Percentiles rank a stretch among this genome's conserved stretches.
Evolutionary conservation across 352 stramenopile genomes (phyloP).

Genomic region (Saprolegnia parasitica): DNA sequence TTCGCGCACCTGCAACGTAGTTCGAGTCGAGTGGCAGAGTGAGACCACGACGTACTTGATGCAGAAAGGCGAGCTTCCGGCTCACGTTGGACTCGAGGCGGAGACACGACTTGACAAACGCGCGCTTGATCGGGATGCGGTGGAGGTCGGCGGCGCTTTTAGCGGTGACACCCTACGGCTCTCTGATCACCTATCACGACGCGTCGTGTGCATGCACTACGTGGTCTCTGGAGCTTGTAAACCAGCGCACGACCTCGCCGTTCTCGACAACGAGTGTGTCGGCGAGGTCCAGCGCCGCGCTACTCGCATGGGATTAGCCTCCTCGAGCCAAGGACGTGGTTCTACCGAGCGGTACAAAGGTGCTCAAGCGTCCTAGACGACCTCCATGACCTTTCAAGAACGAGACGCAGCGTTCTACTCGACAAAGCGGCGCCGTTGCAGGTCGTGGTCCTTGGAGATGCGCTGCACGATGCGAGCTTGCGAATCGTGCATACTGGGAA

Average conservation of each 20-base stretch:
- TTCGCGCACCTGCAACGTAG: background rate
- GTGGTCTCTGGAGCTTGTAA: background rate
- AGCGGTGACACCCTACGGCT: constrained; percentile 18
- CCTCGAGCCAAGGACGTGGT: no score
- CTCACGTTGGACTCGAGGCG: constrained; percentile 20
- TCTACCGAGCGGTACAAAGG: no score
- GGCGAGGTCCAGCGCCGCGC: constrained; percentile 18
- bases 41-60: constrained; percentile 1
- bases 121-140: constrained; percentile 18
- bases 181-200: background rate
- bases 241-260: constrained; percentile 25
- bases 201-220: no score
- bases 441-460: background rate
- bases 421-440: background rate
- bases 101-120: constrained; percentile 26
- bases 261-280: constrained; percentile 23
- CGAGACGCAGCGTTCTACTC: background rate
- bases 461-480: background rate
- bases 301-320: background rate
- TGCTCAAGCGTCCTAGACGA: background rate
- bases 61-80: constrained; percentile 13
- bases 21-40: background rate
- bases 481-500: background rate
- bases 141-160: background rate
- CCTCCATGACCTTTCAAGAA: background rate